Evolutionary conservation across 2,329 filamentous ascomycete species (phyloP).

Genomic region (Epichloe amarillans): DNA sequence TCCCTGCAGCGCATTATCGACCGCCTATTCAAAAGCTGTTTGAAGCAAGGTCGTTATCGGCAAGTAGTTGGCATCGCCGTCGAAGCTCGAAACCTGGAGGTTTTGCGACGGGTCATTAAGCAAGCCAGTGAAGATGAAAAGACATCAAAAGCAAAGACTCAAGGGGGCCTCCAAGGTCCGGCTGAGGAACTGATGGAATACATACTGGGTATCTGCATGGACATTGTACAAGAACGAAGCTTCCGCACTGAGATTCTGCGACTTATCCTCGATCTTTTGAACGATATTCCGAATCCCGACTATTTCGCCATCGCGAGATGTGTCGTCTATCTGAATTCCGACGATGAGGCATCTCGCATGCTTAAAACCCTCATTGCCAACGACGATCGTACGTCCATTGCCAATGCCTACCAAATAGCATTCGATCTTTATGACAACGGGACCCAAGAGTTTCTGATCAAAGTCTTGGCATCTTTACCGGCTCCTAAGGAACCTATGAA

Average conservation of each 20-base stretch:
- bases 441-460: constrained; percentile 89
- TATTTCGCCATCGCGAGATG: constrained; percentile 98
- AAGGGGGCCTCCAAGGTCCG: constrained; percentile 38
- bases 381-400: constrained; percentile 63
- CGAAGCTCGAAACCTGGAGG: constrained; percentile 82
- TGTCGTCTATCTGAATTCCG: constrained; percentile 87
- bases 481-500: constrained; percentile 32
- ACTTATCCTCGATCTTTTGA: constrained; percentile 88
- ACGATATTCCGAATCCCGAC: constrained; percentile 81
- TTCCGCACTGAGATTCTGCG: constrained; percentile 75
- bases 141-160: constrained; percentile 43
- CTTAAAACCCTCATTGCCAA: constrained; percentile 69
- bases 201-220: constrained; percentile 90
- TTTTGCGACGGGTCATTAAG: constrained; percentile 75
- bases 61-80: constrained; percentile 96
- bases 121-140: constrained; percentile 80
- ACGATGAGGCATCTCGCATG: constrained; percentile 80
- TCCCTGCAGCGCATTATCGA: constrained; percentile 76
- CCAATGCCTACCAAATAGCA: constrained; percentile 90
- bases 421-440: constrained; percentile 98
- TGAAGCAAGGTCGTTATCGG: constrained; percentile 73
- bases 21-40: constrained; percentile 81
- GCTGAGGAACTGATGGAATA: constrained; percentile 96
- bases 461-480: constrained; percentile 72
- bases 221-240: constrained; percentile 84